Base-by-base conservation (phyloP, 768 basidiomycete species). In the Pholiota conissans region DNA sequence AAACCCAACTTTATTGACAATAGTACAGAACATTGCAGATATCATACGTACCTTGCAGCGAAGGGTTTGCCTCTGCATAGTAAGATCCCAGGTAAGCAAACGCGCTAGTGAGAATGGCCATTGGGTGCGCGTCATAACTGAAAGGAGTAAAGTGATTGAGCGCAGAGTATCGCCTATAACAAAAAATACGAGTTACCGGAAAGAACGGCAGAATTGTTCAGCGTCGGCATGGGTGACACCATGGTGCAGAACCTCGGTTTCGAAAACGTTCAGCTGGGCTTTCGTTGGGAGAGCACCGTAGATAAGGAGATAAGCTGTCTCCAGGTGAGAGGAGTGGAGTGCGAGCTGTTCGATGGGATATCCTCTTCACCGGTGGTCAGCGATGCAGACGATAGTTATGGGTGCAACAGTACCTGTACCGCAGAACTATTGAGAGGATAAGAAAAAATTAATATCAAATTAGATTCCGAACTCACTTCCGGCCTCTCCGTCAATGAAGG, bases 301-400 rank as follows among this genome's bases (percentile, higher is more conserved):
- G 32, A 96, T 87, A 67, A 96, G 85, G 22, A 96, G 84, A 71
- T 95, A 95, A 6, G 91, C 85, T 74, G 83, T 81, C 70, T 96
- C 93, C 46, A 94, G 81, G 74, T 93, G 93, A 1, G 81, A 84
- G 0, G 90, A 93, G 55, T 85, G 81, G 27, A 84, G 75, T 0
- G 93, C 93, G 29, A 96, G 85, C 66, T 95, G 90, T 67, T 96
- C 94, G 62, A 96, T 95, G 14, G 94, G 93, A 68, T 94, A 95
- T 20, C 94, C 94, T 73, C 93, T 90, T 63, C 35, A 51, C 24
- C 4, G 24, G 10, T 29, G 26, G n/a, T 55, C 7, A 48, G 24
- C 34, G 30, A 29, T 3, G 11, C 18, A 16, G 13, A 29, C 11
- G 10, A 16, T n/a, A n/a, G n/a, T n/a, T n/a, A n/a, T n/a, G n/a